These are phyloP conservation scores for Neonectria punicea DNA, from an alignment of 2,329 filamentous ascomycete genomes.

Conservation along the genomic window DNA sequence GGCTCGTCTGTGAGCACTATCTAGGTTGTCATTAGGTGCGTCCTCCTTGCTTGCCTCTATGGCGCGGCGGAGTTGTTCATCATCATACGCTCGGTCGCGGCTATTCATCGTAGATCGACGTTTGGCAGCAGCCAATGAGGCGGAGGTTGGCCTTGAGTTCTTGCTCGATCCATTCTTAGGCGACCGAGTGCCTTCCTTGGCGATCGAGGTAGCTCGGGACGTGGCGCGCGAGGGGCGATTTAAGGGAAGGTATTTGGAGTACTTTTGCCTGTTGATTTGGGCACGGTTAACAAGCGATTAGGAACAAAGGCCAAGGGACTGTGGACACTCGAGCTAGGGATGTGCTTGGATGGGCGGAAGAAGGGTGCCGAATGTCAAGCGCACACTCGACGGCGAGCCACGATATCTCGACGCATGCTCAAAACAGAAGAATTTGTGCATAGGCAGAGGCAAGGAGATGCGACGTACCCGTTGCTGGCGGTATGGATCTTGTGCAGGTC, in stretches of 20 bases:
- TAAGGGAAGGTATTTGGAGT: slow-evolving; percentile 72
- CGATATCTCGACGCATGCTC: background rate
- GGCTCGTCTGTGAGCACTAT: slow-evolving; percentile 70
- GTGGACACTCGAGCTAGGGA: background rate
- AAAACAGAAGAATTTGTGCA: background rate
- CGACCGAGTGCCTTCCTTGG: slow-evolving; percentile 60
- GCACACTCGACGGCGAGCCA: background rate
- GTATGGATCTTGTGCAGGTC: slow-evolving; percentile 88
- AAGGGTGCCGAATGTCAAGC: background rate
- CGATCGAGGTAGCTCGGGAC: slow-evolving; percentile 72
- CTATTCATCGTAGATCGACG: slow-evolving; percentile 98
- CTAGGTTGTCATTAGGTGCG: slow-evolving; percentile 59
- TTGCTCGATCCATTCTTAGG: slow-evolving; percentile 71
- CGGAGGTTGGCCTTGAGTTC: slow-evolving; percentile 63
- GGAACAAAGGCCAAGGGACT: slow-evolving; percentile 32
- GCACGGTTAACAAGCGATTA: slow-evolving; percentile 47
- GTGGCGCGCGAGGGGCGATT: slow-evolving; percentile 65
- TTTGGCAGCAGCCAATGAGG: slow-evolving; percentile 70
- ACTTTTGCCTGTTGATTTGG: slow-evolving; percentile 64
- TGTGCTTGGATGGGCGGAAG: slow-evolving; percentile 7
- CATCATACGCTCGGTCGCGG: slow-evolving; percentile 92
- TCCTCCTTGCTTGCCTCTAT: slow-evolving; percentile 97
- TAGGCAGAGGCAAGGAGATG: background rate
- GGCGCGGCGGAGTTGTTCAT: slow-evolving; percentile 87
- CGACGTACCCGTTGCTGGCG: slow-evolving; percentile 84